Evolutionary conservation across 129 eudicot genomes (phyloP).

Genomic region (Artemisia tridentata): DNA sequence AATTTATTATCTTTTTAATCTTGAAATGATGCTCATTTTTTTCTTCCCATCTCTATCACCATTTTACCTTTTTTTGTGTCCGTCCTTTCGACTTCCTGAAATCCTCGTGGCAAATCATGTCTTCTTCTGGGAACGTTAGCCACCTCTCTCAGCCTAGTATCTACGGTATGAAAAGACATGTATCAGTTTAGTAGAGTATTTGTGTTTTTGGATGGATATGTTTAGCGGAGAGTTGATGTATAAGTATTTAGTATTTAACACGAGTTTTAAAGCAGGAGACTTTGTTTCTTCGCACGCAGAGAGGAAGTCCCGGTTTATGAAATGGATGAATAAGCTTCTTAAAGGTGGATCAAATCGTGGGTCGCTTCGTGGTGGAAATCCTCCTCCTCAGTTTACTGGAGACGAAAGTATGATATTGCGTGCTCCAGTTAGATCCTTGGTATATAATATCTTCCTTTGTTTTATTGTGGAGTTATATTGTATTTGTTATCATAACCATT

Average conservation of each 20-base stretch:
- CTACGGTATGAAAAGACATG: conserved; percentile 44
- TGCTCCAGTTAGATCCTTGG: conserved; percentile 75
- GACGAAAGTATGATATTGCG: conserved; percentile 79
- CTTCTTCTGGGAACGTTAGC: conserved; percentile 62
- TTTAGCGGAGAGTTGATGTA: background rate
- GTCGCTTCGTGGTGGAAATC: conserved; percentile 37
- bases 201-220: background rate
- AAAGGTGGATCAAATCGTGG: conserved; percentile 51
- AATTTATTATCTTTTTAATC: conserved; percentile 47
- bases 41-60: conserved; percentile 29
- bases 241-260: conserved; percentile 10
- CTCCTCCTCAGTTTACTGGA: conserved; percentile 72
- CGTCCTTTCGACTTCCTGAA: conserved; percentile 41
- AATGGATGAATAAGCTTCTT: conserved; percentile 81
- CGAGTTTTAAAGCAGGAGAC: conserved; percentile 51
- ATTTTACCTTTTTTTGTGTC: conserved; percentile 22
- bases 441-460: conserved; percentile 28
- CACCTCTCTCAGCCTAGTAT: conserved; percentile 82
- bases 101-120: conserved; percentile 51
- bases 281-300: conserved; percentile 66
- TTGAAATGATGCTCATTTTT: conserved; percentile 62
- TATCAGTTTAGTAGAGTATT: too few relatives aligned
- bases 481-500: background rate
- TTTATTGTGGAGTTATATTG: background rate
- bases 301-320: conserved; percentile 81